Evolutionary conservation across 1,284 basidiomycete genomes (phyloP).

Genomic region (Peniophora sp.): DNA sequence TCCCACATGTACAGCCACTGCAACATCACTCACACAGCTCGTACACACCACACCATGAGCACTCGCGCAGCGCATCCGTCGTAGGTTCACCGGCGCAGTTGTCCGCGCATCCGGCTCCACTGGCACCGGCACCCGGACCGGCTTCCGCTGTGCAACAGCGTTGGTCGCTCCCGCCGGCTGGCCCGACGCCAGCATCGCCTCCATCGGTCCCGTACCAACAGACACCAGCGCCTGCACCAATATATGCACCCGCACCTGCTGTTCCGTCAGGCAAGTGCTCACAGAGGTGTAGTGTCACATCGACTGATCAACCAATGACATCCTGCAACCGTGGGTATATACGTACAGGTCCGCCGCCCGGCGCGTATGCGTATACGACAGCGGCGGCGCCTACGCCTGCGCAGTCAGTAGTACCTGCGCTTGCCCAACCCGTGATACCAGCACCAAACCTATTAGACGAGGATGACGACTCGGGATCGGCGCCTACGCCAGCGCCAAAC

Average conservation of each 20-base stretch:
- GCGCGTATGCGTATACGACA: neutral
- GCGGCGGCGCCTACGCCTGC: too few species aligned
- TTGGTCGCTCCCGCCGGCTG: conserved; percentile 2
- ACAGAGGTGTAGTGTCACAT: too few species aligned
- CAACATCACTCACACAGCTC: neutral
- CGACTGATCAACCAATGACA: neutral
- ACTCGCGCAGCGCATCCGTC: neutral
- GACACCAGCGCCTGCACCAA: neutral
- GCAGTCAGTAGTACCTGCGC: too few species aligned
- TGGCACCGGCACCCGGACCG: conserved; percentile 7
- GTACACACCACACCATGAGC: conserved; percentile 2
- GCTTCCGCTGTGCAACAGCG: conserved; percentile 2
- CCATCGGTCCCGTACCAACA: neutral
- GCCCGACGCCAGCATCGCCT: conserved; percentile 9
- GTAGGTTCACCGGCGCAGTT: neutral
- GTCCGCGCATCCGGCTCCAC: conserved; percentile 3
- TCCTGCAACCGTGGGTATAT: neutral
- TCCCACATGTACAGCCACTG: neutral
- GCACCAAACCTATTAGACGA: conserved; percentile 26
- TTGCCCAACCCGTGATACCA: conserved; percentile 15
- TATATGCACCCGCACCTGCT: neutral
- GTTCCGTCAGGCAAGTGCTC: neutral
- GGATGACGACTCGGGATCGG: conserved; percentile 13
- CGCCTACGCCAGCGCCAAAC: conserved; percentile 11
- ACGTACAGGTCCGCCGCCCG: conserved; percentile 1